phyloP scores from a whole-genome alignment of 441 rosid genomes.

The Eruca vesicaria region DNA sequence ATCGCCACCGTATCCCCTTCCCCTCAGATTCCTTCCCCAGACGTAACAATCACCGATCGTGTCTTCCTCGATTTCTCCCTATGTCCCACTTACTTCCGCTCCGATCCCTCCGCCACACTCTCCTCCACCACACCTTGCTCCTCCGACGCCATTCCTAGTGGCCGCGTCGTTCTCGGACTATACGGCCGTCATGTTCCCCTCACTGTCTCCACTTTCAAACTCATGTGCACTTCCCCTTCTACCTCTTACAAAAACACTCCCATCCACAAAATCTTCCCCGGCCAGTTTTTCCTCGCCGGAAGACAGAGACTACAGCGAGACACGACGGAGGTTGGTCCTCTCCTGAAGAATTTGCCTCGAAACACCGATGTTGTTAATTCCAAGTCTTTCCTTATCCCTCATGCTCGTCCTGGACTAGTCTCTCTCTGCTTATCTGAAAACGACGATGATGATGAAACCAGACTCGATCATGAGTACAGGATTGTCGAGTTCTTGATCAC shows the following conservation, averaged over 20 bases:
- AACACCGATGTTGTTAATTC: conserved; percentile 72
- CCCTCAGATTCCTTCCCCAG: conserved; percentile 33
- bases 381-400: conserved; percentile 57
- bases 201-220: conserved; percentile 81
- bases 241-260: conserved; percentile 68
- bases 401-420: conserved; percentile 61
- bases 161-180: conserved; percentile 81
- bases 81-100: conserved; percentile 69
- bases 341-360: conserved; percentile 41
- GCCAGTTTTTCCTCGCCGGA: conserved; percentile 75
- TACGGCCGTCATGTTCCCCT: conserved; percentile 75
- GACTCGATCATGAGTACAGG: conserved; percentile 66
- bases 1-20: conserved; percentile 35
- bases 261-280: conserved; percentile 77
- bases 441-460: conserved; percentile 71
- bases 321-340: conserved; percentile 52
- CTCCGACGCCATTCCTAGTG: conserved; percentile 54
- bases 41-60: conserved; percentile 82
- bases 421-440: conserved; percentile 81
- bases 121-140: conserved; percentile 59
- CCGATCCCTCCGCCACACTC: conserved; percentile 43
- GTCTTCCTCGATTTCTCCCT: conserved; percentile 83
- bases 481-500: conserved; percentile 89
- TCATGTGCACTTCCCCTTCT: conserved; percentile 63
- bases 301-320: conserved; percentile 59